Evolutionary conservation across 768 basidiomycete genomes (phyloP).

Genomic region (Lepiota venenata): DNA sequence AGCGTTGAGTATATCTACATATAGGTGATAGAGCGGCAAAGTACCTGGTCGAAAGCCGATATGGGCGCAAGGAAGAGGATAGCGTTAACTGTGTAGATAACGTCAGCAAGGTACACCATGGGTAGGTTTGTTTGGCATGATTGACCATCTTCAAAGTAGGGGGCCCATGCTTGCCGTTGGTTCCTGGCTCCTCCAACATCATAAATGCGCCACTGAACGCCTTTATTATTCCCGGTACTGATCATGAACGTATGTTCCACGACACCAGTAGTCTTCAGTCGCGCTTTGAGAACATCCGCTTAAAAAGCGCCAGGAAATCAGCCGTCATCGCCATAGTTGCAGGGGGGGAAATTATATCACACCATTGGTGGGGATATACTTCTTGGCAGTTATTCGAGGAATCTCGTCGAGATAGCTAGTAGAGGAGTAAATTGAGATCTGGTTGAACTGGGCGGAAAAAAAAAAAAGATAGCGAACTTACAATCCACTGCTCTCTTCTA

Average conservation of each 20-base stretch:
- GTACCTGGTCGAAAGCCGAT: conserved; percentile 77
- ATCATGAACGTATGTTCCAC: conserved; percentile 76
- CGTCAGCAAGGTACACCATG: background rate
- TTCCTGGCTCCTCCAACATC: conserved; percentile 82
- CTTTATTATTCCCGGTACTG: conserved; percentile 50
- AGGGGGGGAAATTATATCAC: conserved; percentile 19
- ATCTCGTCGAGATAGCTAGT: conserved; percentile 80
- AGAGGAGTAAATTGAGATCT: background rate
- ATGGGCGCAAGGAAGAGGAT: conserved; percentile 90
- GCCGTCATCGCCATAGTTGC: background rate
- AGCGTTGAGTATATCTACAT: conserved; percentile 2
- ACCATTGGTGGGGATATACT: conserved; percentile 80
- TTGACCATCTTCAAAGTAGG: conserved; percentile 84
- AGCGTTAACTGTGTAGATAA: conserved; percentile 58
- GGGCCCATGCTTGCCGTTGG: conserved; percentile 85
- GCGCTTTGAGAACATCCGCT: conserved; percentile 80
- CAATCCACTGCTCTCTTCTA: conserved; percentile 88
- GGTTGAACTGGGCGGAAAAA: conserved; percentile 7
- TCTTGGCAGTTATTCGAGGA: conserved; percentile 72
- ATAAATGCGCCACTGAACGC: conserved; percentile 77
- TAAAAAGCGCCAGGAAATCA: conserved; percentile 7
- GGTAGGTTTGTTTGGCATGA: conserved; percentile 11
- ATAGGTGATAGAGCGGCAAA: conserved; percentile 3
- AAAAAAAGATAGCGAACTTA: conserved; percentile 35
- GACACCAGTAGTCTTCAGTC: conserved; percentile 80